phyloP scores from a whole-genome alignment of 805 yeast species.

The Starmerella vaccinii region DNA sequence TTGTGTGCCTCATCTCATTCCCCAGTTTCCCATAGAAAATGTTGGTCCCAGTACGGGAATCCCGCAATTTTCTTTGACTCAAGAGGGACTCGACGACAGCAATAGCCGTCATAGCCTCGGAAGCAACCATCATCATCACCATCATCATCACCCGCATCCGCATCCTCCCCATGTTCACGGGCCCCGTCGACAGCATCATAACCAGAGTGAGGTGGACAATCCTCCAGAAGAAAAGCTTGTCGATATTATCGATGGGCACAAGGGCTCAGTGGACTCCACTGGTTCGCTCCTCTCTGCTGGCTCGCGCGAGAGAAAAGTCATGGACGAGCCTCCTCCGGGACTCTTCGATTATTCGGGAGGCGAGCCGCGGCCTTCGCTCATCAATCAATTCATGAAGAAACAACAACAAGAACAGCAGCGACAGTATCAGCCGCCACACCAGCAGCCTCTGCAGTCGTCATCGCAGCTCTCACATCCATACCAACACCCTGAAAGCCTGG shows the following conservation, averaged over 20 bases:
- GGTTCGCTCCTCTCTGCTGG: background rate
- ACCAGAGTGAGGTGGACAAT: background rate
- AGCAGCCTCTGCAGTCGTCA: too few relatives aligned
- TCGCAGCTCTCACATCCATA: too few relatives aligned
- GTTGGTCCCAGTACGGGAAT: constrained; percentile 7
- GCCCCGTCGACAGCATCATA: background rate
- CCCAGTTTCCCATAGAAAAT: background rate
- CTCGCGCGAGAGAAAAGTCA: background rate
- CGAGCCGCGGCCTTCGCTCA: constrained; percentile 1
- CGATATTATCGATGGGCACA: background rate
- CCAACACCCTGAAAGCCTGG: background rate
- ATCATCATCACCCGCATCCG: background rate
- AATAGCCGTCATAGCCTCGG: background rate
- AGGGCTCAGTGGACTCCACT: constrained; percentile 1
- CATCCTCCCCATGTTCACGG: background rate
- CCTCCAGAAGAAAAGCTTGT: background rate
- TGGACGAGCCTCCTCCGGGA: background rate
- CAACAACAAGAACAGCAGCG: constrained; percentile 1
- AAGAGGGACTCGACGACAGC: background rate
- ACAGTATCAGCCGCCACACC: background rate
- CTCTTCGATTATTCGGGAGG: background rate
- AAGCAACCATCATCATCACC: background rate
- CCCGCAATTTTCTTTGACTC: constrained; percentile 15
- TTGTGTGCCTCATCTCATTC: constrained; percentile 13
- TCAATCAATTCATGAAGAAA: constrained; percentile 5